phyloP scores from a whole-genome alignment of 148 eudicot species.

The Cornus kousa region DNA sequence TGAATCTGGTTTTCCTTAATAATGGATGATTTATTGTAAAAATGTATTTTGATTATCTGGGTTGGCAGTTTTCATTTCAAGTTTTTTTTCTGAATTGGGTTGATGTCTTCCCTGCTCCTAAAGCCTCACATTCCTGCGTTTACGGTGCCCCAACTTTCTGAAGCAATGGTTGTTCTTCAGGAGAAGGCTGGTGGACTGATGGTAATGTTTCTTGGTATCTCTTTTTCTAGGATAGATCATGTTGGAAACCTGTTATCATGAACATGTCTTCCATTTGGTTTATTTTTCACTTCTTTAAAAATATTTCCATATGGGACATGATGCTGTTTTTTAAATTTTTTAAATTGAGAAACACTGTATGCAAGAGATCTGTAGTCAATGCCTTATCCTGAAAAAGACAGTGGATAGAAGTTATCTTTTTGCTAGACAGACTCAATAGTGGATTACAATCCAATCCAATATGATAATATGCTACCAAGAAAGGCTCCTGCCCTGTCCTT shows the following conservation, averaged over 20 bases:
- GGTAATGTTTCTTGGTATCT: slow-evolving; percentile 32
- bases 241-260: background rate
- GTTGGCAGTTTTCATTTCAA: slow-evolving; percentile 34
- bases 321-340: background rate
- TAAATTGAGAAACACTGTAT: background rate
- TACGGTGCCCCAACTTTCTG: slow-evolving; percentile 65
- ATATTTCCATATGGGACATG: background rate
- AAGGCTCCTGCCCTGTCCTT: too few relatives aligned
- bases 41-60: slow-evolving; percentile 12
- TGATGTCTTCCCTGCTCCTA: slow-evolving; percentile 49
- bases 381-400: background rate
- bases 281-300: background rate
- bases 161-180: slow-evolving; percentile 74
- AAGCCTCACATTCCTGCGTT: slow-evolving; percentile 83
- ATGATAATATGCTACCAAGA: background rate
- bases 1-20: slow-evolving; percentile 1
- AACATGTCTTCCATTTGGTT: background rate
- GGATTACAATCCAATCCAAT: background rate
- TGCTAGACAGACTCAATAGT: background rate
- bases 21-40: slow-evolving; percentile 14
- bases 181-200: slow-evolving; percentile 47
- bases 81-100: slow-evolving; percentile 45
- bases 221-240: background rate
- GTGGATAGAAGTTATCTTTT: too few relatives aligned
- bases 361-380: background rate